These are phyloP conservation scores for Colletotrichum lentis DNA, from an alignment of 2,329 filamentous ascomycete genomes.

Conservation along the genomic window DNA sequence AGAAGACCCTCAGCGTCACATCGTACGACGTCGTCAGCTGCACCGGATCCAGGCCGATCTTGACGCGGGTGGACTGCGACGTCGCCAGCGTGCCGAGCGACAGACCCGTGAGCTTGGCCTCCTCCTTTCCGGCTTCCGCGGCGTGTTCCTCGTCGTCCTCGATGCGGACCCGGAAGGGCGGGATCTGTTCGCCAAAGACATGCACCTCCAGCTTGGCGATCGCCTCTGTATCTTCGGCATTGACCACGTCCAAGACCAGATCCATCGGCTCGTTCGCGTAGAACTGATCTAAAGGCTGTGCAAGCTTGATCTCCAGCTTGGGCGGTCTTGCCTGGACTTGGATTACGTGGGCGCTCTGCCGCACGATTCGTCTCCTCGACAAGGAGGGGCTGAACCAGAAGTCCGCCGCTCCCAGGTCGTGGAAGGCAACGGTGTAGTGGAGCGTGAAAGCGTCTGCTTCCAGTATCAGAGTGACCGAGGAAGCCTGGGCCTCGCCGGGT, in stretches of 20 bases:
- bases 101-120: constrained; percentile 54
- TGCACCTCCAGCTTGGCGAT: constrained; percentile 74
- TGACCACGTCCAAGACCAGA: constrained; percentile 75
- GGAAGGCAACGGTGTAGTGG: constrained; percentile 68
- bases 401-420: constrained; percentile 51
- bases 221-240: constrained; percentile 83
- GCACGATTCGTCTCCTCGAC: constrained; percentile 56
- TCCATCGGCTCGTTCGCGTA: constrained; percentile 83
- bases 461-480: constrained; percentile 70
- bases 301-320: constrained; percentile 80
- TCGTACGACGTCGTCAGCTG: constrained; percentile 66
- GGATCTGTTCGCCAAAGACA: constrained; percentile 67
- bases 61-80: constrained; percentile 53
- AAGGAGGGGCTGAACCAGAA: constrained; percentile 61
- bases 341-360: constrained; percentile 63
- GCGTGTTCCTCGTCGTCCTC: constrained; percentile 47
- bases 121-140: constrained; percentile 50
- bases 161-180: constrained; percentile 55
- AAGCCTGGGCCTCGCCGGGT: constrained; percentile 76
- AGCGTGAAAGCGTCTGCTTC: constrained; percentile 72
- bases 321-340: constrained; percentile 88
- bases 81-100: constrained; percentile 58
- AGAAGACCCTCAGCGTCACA: constrained; percentile 76
- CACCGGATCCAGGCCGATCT: constrained; percentile 61
- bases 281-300: constrained; percentile 72